Percentiles rank a stretch among this genome's conserved stretches.
These are phyloP conservation scores for Yamadazyma membranifaciens DNA, from an alignment of 1,139 yeast species.

Conservation along the genomic window DNA sequence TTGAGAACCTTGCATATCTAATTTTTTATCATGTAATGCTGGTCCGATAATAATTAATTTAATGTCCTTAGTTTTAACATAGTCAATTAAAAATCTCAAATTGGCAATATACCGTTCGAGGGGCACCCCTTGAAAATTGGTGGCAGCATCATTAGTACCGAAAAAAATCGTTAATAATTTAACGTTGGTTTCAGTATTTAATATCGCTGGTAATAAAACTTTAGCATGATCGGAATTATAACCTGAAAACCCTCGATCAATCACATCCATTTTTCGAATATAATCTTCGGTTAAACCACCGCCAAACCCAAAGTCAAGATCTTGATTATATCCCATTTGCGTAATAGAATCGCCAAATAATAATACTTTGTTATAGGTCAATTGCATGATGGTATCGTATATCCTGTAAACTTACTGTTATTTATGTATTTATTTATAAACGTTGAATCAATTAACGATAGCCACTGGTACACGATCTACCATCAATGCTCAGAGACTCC, in stretches of 20 bases:
- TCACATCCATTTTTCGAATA: conserved; percentile 51
- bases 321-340: conserved; percentile 43
- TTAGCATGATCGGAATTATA: conserved; percentile 56
- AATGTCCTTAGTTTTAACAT: conserved; percentile 39
- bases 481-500: no score
- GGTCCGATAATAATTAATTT: conserved; percentile 63
- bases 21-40: conserved; percentile 47
- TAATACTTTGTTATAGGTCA: conserved; percentile 39
- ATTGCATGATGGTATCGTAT: conserved; percentile 2
- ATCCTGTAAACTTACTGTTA: no score
- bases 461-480: no score
- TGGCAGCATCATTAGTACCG: conserved; percentile 71
- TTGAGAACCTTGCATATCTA: conserved; percentile 8
- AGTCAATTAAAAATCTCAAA: conserved; percentile 36
- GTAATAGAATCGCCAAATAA: conserved; percentile 74
- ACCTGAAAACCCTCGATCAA: conserved; percentile 64
- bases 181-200: conserved; percentile 39
- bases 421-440: no score
- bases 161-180: conserved; percentile 58
- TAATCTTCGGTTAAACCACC: conserved; percentile 49
- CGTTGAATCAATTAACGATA: no score
- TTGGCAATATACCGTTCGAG: conserved; percentile 49
- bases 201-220: conserved; percentile 43
- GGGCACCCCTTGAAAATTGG: conserved; percentile 53
- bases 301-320: conserved; percentile 45